Base-by-base conservation (phyloP, 2,329 filamentous ascomycete genomes). In the Fusarium algeriense region DNA sequence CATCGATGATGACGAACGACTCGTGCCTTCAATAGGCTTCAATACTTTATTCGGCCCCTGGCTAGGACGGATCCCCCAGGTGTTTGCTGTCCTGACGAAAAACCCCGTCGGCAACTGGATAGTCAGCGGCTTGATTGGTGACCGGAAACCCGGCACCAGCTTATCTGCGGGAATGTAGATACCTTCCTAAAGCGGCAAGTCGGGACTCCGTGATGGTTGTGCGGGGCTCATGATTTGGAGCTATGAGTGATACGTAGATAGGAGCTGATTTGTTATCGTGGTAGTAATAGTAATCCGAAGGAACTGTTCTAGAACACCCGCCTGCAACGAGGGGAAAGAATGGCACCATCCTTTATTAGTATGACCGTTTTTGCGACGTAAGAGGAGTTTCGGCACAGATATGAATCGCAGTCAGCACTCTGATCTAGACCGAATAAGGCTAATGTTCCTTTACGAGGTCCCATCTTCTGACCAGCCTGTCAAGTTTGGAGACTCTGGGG, bases 261-360 rank as follows among this genome's bases (percentile, higher is more conserved):
- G 8, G 10, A 11, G 7, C 2, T 30, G 26, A 60, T 67, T 67
- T 30, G 64, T 19, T 53, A 41, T 48, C 26, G 4, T 15, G 15
- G 8, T n/a, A 19, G 8, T 17, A 26, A 26, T 30, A n/a, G 13
- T 34, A 32, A 28, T 53, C 10, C 41, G 8, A n/a, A 60, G 32
- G 64, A 67, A 67, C 5, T 49, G 62, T 67, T 67, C 64, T 67
- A 67, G 64, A 67, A 67, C 64, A 50, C 35, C 30, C 32, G 48
- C 30, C 32, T 26, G 37, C 43, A n/a, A 34, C 20, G 6, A 53
- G 6, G 12, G 15, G 45, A 41, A 9, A 23, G 11, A 43, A 23
- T 64, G 30, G 45, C 48, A 35, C 38, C 48, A 55, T 55, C 17
- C 19, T 14, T 9, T 37, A 34, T 34, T 40, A 30, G 17, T 28